Evolutionary conservation across 2,329 filamentous ascomycete genomes (phyloP).

Genomic region (Dissoconium aciculare): DNA sequence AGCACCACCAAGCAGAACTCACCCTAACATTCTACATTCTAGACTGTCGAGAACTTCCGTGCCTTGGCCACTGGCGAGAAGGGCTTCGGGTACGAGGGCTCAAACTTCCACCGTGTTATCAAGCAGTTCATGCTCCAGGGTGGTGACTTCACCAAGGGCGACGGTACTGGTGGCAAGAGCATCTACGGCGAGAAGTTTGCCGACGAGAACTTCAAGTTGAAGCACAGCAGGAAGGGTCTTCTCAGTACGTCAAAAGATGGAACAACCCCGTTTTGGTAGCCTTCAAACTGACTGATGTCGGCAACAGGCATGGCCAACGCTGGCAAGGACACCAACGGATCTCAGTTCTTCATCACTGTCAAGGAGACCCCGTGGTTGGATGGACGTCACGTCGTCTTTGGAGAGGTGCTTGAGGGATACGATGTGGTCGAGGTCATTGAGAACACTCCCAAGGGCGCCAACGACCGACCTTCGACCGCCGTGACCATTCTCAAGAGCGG

Average conservation of each 20-base stretch:
- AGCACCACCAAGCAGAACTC: too few relatives aligned
- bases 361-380: conserved; percentile 70
- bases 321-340: conserved; percentile 73
- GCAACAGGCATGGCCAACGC: conserved; percentile 62
- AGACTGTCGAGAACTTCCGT: conserved; percentile 60
- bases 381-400: conserved; percentile 73
- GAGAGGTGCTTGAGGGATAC: conserved; percentile 76
- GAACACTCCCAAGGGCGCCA: conserved; percentile 47
- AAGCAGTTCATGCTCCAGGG: conserved; percentile 87
- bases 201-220: conserved; percentile 92
- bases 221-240: conserved; percentile 71
- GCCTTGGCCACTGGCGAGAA: conserved; percentile 74
- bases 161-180: conserved; percentile 73
- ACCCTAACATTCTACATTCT: too few relatives aligned
- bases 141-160: conserved; percentile 71
- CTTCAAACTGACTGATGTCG: conserved; percentile 1
- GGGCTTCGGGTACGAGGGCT: conserved; percentile 70
- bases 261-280: not conserved
- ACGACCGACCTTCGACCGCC: conserved; percentile 52
- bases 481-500: conserved; percentile 74
- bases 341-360: conserved; percentile 85
- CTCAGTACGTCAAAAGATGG: conserved; percentile 38
- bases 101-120: conserved; percentile 79
- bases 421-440: conserved; percentile 68
- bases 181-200: conserved; percentile 75